Conservation (phyloP, 306 rosid genomes). For the Hippophae tibetana region DNA sequence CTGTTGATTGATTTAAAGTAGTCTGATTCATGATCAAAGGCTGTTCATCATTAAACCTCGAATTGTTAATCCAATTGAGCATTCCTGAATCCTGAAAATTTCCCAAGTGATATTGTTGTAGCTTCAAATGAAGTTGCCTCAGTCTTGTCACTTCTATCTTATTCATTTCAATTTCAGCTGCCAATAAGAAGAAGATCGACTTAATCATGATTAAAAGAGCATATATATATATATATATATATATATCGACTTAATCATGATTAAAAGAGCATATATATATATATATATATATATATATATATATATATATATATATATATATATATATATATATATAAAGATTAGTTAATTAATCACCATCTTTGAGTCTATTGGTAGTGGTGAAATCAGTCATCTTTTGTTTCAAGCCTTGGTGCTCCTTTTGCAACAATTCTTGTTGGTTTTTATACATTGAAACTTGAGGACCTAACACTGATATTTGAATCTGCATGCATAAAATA, state of each 20-base stretch:
- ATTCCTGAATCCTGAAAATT: neutral
- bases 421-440: conserved; percentile 6
- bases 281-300: too few species aligned
- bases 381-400: conserved; percentile 13
- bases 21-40: neutral
- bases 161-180: conserved; percentile 41
- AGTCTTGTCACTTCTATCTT: conserved; percentile 30
- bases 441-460: conserved; percentile 19
- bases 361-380: conserved; percentile 13
- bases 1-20: neutral
- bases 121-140: conserved; percentile 17
- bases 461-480: conserved; percentile 23
- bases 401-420: conserved; percentile 33
- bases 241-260: neutral
- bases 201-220: neutral
- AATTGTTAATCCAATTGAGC: neutral
- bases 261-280: too few species aligned
- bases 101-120: conserved; percentile 6
- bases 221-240: neutral
- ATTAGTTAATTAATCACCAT: conserved; percentile 23
- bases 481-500: conserved; percentile 17
- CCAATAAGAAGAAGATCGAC: neutral
- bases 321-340: neutral
- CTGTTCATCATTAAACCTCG: neutral
- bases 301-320: too few species aligned